phyloP scores from a whole-genome alignment of 768 basidiomycete species.

The Suillus decipiens region DNA sequence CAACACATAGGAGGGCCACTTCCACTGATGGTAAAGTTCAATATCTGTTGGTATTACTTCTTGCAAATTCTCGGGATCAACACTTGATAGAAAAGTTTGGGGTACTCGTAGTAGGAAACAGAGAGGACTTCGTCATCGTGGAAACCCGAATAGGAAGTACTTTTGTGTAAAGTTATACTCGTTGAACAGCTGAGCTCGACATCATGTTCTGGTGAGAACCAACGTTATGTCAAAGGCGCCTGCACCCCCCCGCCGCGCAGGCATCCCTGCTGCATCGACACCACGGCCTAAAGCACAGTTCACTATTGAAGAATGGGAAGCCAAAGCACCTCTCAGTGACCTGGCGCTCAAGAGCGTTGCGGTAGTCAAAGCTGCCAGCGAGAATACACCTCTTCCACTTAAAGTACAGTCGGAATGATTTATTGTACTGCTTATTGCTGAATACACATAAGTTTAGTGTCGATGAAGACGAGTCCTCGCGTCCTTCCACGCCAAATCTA shows the following conservation, averaged over 20 bases:
- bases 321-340: slow-evolving; percentile 74
- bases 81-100: not conserved
- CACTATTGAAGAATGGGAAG: slow-evolving; percentile 90
- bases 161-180: too few relatives aligned
- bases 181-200: not conserved
- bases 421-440: slow-evolving; percentile 22
- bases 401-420: slow-evolving; percentile 57
- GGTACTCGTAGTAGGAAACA: not conserved
- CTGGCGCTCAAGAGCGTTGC: slow-evolving; percentile 66
- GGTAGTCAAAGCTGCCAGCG: slow-evolving; percentile 60
- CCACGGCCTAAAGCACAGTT: slow-evolving; percentile 47
- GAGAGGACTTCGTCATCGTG: not conserved
- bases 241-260: slow-evolving; percentile 27
- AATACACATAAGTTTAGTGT: slow-evolving; percentile 43
- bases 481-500: slow-evolving; percentile 36
- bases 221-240: slow-evolving; percentile 9
- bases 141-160: slow-evolving; percentile 4
- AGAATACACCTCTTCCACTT: slow-evolving; percentile 62
- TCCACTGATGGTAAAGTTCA: not conserved
- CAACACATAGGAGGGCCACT: not conserved
- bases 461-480: slow-evolving; percentile 36
- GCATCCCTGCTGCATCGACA: slow-evolving; percentile 25
- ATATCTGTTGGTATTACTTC: not conserved
- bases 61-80: not conserved
- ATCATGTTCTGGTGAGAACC: slow-evolving; percentile 9